Evolutionary conservation across 2,329 filamentous ascomycete species (phyloP).

Genomic region (Dothistroma septosporum): DNA sequence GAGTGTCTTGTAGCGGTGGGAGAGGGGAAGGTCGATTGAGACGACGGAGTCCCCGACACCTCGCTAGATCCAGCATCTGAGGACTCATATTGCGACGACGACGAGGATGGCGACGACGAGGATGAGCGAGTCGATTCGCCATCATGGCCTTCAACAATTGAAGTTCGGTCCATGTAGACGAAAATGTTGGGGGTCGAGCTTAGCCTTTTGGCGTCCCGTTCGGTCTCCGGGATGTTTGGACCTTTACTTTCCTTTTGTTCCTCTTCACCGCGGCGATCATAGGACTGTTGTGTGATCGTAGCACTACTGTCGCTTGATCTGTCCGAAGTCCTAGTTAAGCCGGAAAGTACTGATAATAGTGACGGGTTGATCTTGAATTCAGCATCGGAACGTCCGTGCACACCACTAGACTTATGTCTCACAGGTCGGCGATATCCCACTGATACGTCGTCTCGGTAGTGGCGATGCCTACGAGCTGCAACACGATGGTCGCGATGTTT

Average conservation of each 20-base stretch:
- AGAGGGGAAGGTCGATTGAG: constrained; percentile 31
- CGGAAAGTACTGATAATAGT: constrained; percentile 41
- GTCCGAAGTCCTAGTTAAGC: constrained; percentile 39
- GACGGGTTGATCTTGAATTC: constrained; percentile 38
- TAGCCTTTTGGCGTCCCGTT: constrained; percentile 15
- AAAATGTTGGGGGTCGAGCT: constrained; percentile 27
- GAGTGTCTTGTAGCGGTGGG: constrained; percentile 25
- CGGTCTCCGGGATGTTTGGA: constrained; percentile 14
- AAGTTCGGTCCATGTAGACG: constrained; percentile 27
- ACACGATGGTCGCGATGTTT: constrained; percentile 15
- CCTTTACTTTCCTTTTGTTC: constrained; percentile 10
- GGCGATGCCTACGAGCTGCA: constrained; percentile 12
- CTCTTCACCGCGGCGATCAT: constrained; percentile 31
- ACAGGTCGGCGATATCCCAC: constrained; percentile 28
- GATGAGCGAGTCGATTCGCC: constrained; percentile 21
- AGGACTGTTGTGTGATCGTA: constrained; percentile 44
- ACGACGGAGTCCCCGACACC: constrained; percentile 31
- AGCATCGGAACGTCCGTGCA: constrained; percentile 32
- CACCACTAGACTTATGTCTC: constrained; percentile 33
- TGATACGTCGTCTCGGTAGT: constrained; percentile 17
- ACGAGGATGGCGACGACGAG: constrained; percentile 22
- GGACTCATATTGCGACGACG: constrained; percentile 31
- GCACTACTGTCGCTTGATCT: constrained; percentile 45
- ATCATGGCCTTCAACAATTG: constrained; percentile 23
- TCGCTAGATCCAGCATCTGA: constrained; percentile 33